Conservation (phyloP, 2,329 filamentous ascomycete genomes). For the Diaporthe amygdali region DNA sequence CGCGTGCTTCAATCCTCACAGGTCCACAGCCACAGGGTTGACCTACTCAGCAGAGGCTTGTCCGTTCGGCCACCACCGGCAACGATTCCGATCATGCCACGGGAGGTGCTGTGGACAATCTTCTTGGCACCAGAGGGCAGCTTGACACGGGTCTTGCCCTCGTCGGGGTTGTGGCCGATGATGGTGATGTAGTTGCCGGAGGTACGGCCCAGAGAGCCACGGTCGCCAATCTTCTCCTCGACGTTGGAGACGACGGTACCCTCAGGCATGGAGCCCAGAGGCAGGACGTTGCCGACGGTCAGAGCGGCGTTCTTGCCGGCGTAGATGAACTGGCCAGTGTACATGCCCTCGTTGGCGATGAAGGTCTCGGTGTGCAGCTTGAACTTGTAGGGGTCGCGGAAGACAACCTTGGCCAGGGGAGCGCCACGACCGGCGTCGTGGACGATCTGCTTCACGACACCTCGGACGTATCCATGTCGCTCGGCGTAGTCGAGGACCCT, state of each 20-base stretch:
- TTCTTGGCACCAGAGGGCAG: conserved; percentile 99
- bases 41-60: conserved; percentile 94
- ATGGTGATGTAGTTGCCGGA: conserved; percentile 99
- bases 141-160: conserved; percentile 99
- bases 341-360: conserved; percentile 99
- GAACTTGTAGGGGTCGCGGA: conserved; percentile 98
- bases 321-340: conserved; percentile 99
- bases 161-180: conserved; percentile 96
- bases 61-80: conserved; percentile 99
- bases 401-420: conserved; percentile 93
- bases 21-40: conserved; percentile 5
- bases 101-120: conserved; percentile 87
- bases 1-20: conserved; percentile 25
- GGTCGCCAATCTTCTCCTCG: conserved; percentile 98
- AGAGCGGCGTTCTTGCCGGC: conserved; percentile 98
- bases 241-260: conserved; percentile 99
- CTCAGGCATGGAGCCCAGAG: conserved; percentile 92
- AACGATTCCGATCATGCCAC: conserved; percentile 99
- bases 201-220: conserved; percentile 93
- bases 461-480: conserved; percentile 96
- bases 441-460: conserved; percentile 98
- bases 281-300: conserved; percentile 97
- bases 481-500: conserved; percentile 95
- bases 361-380: conserved; percentile 98
- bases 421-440: conserved; percentile 98